phyloP scores from a whole-genome alignment of 2,329 filamentous ascomycete species.

The Neonectria sp. region DNA sequence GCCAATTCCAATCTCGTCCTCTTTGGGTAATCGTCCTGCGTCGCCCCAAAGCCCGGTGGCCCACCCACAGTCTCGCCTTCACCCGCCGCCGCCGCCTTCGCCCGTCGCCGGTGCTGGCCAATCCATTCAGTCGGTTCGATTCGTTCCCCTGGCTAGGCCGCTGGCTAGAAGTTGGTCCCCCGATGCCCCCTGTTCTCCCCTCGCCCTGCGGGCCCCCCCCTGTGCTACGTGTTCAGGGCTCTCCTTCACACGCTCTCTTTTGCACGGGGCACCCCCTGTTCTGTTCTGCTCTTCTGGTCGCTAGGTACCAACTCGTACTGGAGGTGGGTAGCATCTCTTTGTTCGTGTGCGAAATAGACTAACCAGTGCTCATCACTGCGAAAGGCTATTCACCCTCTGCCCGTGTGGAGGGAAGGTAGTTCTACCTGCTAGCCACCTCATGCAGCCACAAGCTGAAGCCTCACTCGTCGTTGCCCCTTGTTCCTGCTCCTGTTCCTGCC shows the following conservation, averaged over 20 bases:
- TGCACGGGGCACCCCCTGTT: conserved; percentile 1
- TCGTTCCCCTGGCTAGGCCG: conserved; percentile 27
- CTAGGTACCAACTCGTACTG: neutral
- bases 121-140: conserved; percentile 20
- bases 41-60: conserved; percentile 30
- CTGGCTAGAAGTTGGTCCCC: neutral
- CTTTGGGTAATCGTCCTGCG: conserved; percentile 49
- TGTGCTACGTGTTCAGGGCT: conserved; percentile 17
- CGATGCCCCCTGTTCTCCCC: conserved; percentile 5
- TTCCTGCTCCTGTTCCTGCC: conserved; percentile 14
- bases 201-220: conserved; percentile 9
- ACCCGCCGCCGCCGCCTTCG: conserved; percentile 27
- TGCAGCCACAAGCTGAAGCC: conserved; percentile 11
- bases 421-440: neutral
- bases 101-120: conserved; percentile 31
- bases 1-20: conserved; percentile 52
- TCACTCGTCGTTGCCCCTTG: conserved; percentile 6
- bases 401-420: neutral
- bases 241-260: neutral
- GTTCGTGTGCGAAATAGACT: neutral
- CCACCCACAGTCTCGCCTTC: conserved; percentile 29
- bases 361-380: neutral
- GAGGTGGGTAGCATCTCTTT: neutral
- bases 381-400: conserved; percentile 7
- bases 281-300: neutral